Conservation (phyloP, 257 asterid species). For the Echium plantagineum region DNA sequence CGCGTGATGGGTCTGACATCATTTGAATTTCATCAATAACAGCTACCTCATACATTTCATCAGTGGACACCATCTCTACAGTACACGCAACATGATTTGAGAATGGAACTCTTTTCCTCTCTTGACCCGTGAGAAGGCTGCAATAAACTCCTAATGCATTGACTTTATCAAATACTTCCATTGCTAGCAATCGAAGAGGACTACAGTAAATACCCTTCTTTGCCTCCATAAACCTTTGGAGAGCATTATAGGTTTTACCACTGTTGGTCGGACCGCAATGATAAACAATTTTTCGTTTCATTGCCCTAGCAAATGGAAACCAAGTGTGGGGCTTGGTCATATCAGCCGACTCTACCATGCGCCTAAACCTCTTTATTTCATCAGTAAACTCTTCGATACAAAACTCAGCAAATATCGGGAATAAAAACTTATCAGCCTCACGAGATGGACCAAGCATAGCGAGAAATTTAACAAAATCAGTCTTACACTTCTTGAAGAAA, state of each 20-base stretch:
- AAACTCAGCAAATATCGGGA: constrained; percentile 80
- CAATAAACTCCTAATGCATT: constrained; percentile 82
- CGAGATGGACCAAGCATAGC: constrained; percentile 52
- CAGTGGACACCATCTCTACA: constrained; percentile 88
- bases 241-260: constrained; percentile 89
- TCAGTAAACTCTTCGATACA: constrained; percentile 61
- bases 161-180: constrained; percentile 96
- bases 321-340: constrained; percentile 90
- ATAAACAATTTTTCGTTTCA: constrained; percentile 78
- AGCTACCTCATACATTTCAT: constrained; percentile 76
- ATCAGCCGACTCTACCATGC: constrained; percentile 79
- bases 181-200: constrained; percentile 90
- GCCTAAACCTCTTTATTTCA: constrained; percentile 65
- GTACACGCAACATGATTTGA: constrained; percentile 92
- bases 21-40: constrained; percentile 91
- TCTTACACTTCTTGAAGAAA: constrained; percentile 36
- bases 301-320: constrained; percentile 97
- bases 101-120: constrained; percentile 74
- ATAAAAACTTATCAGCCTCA: constrained; percentile 62
- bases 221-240: constrained; percentile 95
- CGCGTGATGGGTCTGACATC: constrained; percentile 82
- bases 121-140: constrained; percentile 84
- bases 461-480: constrained; percentile 46
- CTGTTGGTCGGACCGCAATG: constrained; percentile 98
- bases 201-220: constrained; percentile 87